These are phyloP conservation scores for Rhizopogon vesiculosus DNA, from an alignment of 768 basidiomycete species.

Conservation along the genomic window DNA sequence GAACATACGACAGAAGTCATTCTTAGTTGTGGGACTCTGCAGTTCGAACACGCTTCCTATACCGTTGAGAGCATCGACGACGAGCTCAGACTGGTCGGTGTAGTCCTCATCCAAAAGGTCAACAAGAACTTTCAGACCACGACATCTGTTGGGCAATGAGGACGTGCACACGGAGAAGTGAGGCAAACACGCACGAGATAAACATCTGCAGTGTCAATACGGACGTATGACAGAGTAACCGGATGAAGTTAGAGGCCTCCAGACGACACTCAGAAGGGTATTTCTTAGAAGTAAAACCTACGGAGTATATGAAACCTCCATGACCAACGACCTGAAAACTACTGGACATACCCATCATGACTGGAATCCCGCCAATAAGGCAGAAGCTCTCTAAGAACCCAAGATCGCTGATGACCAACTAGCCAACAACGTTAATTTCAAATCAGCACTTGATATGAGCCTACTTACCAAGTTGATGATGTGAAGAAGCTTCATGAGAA, in stretches of 20 bases:
- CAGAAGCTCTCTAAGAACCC: conserved; percentile 94
- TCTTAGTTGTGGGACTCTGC: conserved; percentile 93
- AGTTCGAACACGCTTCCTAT: conserved; percentile 95
- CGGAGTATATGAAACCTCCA: conserved; percentile 1
- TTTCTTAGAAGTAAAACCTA: conserved; percentile 92
- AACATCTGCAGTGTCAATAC: conserved; percentile 97
- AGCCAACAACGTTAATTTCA: neutral
- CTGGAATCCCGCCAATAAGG: conserved; percentile 90
- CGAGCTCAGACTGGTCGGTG: conserved; percentile 83
- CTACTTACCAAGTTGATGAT: conserved; percentile 79
- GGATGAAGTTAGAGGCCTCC: conserved; percentile 95
- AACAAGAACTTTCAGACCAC: conserved; percentile 90
- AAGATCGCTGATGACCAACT: conserved; percentile 70
- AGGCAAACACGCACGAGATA: conserved; percentile 73
- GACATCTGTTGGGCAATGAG: conserved; percentile 54
- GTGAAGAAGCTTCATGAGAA: conserved; percentile 78
- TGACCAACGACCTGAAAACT: neutral
- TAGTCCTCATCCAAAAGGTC: conserved; percentile 97
- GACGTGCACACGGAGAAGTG: neutral
- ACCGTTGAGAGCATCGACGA: conserved; percentile 91
- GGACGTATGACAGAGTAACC: conserved; percentile 87
- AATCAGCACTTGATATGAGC: neutral
- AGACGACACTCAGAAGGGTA: conserved; percentile 89
- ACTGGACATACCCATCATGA: conserved; percentile 73
- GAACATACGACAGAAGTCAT: conserved; percentile 98